Evolutionary conservation across 1,284 basidiomycete species (phyloP).

Genomic region (Rhodotorula mucilaginosa): DNA sequence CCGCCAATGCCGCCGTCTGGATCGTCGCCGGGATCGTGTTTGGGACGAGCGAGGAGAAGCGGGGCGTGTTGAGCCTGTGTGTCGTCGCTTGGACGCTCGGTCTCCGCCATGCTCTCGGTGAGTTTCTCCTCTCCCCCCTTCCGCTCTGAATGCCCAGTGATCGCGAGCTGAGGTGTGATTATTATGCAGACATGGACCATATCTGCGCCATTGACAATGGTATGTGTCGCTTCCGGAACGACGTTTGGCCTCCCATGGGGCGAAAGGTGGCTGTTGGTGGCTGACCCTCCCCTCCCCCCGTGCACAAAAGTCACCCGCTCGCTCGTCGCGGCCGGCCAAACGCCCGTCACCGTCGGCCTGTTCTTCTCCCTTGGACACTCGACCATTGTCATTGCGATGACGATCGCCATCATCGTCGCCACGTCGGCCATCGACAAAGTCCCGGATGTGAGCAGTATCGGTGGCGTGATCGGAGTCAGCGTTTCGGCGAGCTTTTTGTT

Average conservation of each 20-base stretch:
- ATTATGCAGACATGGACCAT: conserved; percentile 33
- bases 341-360: conserved; percentile 48
- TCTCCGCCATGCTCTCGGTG: conserved; percentile 49
- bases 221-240: neutral
- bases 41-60: conserved; percentile 15
- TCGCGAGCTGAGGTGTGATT: conserved; percentile 24
- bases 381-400: conserved; percentile 49
- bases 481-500: conserved; percentile 49
- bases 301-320: conserved; percentile 33
- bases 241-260: too few relatives aligned
- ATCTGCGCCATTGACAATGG: conserved; percentile 41
- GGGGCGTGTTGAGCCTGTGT: conserved; percentile 44
- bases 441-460: conserved; percentile 45
- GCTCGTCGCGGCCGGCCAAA: conserved; percentile 37
- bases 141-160: too few relatives aligned
- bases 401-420: conserved; percentile 45
- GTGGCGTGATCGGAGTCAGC: conserved; percentile 48
- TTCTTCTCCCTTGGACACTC: conserved; percentile 52
- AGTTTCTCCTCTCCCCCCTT: neutral
- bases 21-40: conserved; percentile 46
- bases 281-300: too few relatives aligned
- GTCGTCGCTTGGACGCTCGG: conserved; percentile 51
- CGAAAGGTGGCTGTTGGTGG: too few relatives aligned
- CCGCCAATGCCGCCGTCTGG: conserved; percentile 47
- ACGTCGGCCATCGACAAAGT: conserved; percentile 45